phyloP scores from a whole-genome alignment of 2,329 filamentous ascomycete genomes.

The Diaporthe destruens region DNA sequence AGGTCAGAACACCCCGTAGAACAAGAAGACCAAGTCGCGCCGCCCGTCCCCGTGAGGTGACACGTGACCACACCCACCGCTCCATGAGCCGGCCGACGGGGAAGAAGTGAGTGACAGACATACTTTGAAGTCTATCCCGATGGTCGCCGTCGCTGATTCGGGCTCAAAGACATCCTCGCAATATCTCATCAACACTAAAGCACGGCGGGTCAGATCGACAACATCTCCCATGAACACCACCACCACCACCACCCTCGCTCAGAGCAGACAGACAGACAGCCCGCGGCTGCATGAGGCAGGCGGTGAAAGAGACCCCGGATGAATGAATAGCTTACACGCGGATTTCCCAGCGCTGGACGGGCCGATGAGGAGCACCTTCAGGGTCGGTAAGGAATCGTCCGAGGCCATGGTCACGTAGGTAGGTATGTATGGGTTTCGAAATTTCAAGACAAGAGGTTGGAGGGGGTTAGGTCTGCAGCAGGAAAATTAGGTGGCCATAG shows the following conservation, averaged over 20 bases:
- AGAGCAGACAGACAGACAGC: not conserved
- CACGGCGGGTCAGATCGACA: not conserved
- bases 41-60: not conserved
- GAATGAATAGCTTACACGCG: slow-evolving; percentile 56
- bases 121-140: slow-evolving; percentile 70
- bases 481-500: not conserved
- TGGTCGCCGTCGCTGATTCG: slow-evolving; percentile 66
- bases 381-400: slow-evolving; percentile 60
- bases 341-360: slow-evolving; percentile 69
- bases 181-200: slow-evolving; percentile 64
- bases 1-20: slow-evolving; percentile 8
- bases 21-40: not conserved
- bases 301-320: not conserved
- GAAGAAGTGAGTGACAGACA: slow-evolving; percentile 41
- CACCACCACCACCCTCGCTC: not conserved
- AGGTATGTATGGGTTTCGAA: not conserved
- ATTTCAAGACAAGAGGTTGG: not conserved
- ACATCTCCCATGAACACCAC: not conserved
- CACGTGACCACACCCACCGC: not conserved
- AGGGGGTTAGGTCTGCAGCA: not conserved
- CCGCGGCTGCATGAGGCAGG: slow-evolving; percentile 6
- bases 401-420: slow-evolving; percentile 54
- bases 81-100: not conserved
- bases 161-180: slow-evolving; percentile 70
- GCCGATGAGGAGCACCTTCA: slow-evolving; percentile 68